These are phyloP conservation scores for Erigeron philadelphicus DNA, from an alignment of 140 eudicot genomes.

Conservation along the genomic window DNA sequence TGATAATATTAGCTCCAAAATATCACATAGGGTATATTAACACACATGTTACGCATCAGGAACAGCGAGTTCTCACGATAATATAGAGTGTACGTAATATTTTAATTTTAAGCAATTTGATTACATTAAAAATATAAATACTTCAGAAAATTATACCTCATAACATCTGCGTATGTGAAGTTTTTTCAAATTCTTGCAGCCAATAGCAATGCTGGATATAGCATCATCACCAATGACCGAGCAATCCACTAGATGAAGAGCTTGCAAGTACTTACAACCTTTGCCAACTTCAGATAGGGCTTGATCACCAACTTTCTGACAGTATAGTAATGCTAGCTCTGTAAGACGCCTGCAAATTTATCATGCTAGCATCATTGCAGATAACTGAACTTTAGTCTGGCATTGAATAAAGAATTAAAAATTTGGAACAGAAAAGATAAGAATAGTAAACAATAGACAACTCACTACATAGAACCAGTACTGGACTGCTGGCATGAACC, in stretches of 20 bases:
- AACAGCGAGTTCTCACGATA: not conserved
- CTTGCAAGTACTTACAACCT: conserved; percentile 86
- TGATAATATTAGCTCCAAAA: not conserved
- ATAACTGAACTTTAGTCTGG: not conserved
- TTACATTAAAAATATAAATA: not conserved
- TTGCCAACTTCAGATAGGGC: conserved; percentile 76
- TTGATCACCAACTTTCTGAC: conserved; percentile 61
- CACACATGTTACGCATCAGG: not conserved
- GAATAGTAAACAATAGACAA: not conserved
- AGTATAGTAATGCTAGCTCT: conserved; percentile 75
- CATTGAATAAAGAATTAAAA: not conserved
- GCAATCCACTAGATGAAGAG: conserved; percentile 88
- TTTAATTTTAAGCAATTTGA: not conserved
- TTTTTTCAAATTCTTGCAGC: conserved; percentile 63
- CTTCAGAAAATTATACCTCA: conserved; percentile 38
- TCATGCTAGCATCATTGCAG: not conserved
- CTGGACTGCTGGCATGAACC: not conserved
- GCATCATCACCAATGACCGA: conserved; percentile 80
- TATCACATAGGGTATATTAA: not conserved
- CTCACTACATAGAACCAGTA: not conserved
- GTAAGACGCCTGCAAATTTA: conserved; percentile 62
- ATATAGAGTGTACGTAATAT: not conserved
- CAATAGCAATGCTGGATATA: conserved; percentile 64
- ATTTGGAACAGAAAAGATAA: not conserved
- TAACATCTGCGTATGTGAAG: conserved; percentile 93